phyloP scores from a whole-genome alignment of 1,284 basidiomycete genomes.

The Pseudozyma thailandica region DNA sequence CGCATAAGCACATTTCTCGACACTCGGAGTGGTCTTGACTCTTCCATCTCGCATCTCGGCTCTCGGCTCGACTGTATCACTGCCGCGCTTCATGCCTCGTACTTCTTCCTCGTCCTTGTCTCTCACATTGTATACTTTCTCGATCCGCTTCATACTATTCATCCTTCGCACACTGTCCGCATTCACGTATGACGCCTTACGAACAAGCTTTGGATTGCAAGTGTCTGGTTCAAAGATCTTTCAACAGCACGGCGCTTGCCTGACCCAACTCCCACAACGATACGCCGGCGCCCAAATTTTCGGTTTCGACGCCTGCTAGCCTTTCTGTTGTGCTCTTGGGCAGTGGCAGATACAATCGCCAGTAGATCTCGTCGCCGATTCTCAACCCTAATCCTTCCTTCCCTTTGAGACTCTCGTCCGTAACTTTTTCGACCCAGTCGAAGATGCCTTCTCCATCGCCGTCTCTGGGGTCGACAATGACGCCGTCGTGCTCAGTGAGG shows the following conservation, averaged over 20 bases:
- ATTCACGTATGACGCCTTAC: neutral
- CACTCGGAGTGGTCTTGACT: neutral
- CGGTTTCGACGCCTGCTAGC: conserved; percentile 2
- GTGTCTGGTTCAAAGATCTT: conserved; percentile 11
- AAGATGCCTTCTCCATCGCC: conserved; percentile 22
- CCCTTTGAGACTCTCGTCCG: conserved; percentile 2
- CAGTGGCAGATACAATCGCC: conserved; percentile 30
- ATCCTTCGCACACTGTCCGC: neutral
- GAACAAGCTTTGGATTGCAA: neutral
- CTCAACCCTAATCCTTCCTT: conserved; percentile 12
- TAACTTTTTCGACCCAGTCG: conserved; percentile 33
- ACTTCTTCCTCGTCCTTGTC: neutral
- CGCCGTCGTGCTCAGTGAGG: conserved; percentile 20
- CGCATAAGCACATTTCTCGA: conserved; percentile 5
- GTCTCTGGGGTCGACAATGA: conserved; percentile 17
- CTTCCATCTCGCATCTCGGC: no score
- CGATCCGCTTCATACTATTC: neutral
- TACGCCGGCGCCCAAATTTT: conserved; percentile 9
- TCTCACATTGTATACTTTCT: conserved; percentile 4
- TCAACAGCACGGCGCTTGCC: conserved; percentile 19
- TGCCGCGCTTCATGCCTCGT: conserved; percentile 14
- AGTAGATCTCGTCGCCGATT: conserved; percentile 37
- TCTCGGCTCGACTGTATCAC: no score
- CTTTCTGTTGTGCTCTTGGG: conserved; percentile 4
- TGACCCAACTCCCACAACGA: conserved; percentile 50